Conservation (phyloP, 495 filamentous ascomycete species). For the Lophiotrema nucula region DNA sequence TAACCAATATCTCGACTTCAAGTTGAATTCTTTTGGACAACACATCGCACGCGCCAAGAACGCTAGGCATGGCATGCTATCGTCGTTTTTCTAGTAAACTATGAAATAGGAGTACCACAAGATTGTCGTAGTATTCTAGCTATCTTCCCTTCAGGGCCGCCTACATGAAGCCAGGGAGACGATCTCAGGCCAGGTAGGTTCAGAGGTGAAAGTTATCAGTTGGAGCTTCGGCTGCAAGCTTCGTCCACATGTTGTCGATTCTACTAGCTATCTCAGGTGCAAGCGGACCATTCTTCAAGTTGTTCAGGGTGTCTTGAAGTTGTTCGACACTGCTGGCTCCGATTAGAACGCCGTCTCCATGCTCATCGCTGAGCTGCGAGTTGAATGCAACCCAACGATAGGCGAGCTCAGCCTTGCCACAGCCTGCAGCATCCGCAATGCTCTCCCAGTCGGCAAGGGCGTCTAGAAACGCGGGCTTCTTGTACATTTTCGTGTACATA, state of each 20-base stretch:
- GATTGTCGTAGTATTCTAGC: no score
- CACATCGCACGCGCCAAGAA: no score
- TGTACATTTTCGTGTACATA: slow-evolving; percentile 5
- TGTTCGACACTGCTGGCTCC: slow-evolving; percentile 1
- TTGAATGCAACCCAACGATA: slow-evolving; percentile 8
- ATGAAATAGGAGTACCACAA: no score
- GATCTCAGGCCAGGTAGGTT: no score
- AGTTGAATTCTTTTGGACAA: no score
- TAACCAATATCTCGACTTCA: no score
- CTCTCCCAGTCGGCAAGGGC: slow-evolving; percentile 5
- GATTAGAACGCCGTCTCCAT: slow-evolving; percentile 1
- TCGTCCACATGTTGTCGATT: neutral
- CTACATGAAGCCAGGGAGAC: no score
- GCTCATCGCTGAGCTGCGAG: neutral
- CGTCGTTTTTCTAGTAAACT: no score
- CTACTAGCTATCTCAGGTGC: neutral
- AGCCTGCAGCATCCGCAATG: neutral
- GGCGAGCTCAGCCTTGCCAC: slow-evolving; percentile 6
- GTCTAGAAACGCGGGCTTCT: neutral
- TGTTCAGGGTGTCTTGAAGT: neutral
- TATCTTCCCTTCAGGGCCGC: no score
- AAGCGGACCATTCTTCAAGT: neutral
- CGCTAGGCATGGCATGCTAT: no score
- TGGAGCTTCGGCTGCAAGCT: neutral
- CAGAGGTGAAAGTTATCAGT: slow-evolving; percentile 3